Evolutionary conservation across 208 protist species (phyloP).

Genomic region (Acanthamoeba triangularis): DNA sequence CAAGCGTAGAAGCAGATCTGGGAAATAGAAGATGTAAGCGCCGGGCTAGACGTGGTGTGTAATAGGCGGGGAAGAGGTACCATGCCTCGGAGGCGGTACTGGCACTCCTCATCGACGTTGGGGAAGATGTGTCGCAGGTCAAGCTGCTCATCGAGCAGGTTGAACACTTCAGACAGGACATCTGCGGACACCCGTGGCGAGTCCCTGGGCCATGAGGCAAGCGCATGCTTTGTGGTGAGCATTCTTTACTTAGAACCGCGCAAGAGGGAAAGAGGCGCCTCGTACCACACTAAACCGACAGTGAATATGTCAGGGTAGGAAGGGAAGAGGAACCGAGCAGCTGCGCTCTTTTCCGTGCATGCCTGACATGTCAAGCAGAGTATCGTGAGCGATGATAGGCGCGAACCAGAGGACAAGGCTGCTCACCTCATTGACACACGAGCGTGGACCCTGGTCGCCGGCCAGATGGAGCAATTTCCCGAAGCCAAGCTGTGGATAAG

Average conservation of each 20-base stretch:
- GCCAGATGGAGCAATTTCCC: neutral
- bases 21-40: neutral
- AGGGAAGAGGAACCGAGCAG: neutral
- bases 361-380: neutral
- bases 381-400: neutral
- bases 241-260: neutral
- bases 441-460: neutral
- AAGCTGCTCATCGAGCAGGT: slow-evolving; percentile 28
- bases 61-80: neutral
- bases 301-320: slow-evolving; percentile 32
- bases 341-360: neutral
- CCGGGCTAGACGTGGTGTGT: neutral
- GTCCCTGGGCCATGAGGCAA: neutral
- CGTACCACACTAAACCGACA: slow-evolving; percentile 19
- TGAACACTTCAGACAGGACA: neutral
- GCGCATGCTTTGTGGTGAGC: neutral
- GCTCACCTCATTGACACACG: slow-evolving; percentile 19
- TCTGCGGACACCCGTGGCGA: neutral
- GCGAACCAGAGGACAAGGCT: too few relatives aligned
- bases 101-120: neutral
- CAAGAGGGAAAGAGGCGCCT: neutral
- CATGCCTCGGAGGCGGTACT: neutral
- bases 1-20: slow-evolving; percentile 26
- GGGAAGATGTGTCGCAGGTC: neutral
- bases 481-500: neutral